Evolutionary conservation across 768 basidiomycete species (phyloP), one percentile per base, ranked within the genome.

Genomic region (Boletus eberwhitei): DNA sequence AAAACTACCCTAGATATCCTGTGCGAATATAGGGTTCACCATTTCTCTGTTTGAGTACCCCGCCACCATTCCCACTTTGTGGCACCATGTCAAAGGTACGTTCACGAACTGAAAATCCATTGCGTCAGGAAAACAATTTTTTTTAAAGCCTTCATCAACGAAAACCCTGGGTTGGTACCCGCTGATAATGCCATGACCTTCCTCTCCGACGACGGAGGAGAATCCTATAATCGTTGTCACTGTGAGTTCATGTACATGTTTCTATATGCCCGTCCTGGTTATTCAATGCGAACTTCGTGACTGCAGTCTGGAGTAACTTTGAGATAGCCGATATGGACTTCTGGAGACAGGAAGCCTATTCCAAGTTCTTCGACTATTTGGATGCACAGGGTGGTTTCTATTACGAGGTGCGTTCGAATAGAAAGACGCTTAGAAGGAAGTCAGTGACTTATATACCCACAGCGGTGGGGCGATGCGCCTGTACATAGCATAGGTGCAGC

Each of bases 251-350:
- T 36, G 35, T 40, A 39, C 42, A 29, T 21, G 12, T 37, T n/a
- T 5, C 26, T 38, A 8, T 21, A 13, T 31, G 24, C 13, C 16
- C n/a, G 21, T 36, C 35, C 16, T 37, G 19, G 36, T 49, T 9
- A 31, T 41, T 54, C 48, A 43, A 26, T 13, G 12, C 3, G 7
- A 38, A 39, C 48, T 9, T 22, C 70, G 62, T 71, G 70, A 71
- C 65, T 74, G 74, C 57, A 83, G 82, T 83, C 71, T 83, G 83
- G 82, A 79, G 76, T 53, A 84, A 85, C 58, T 93, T 93, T 58
- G 90, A 90, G 72, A 96, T 98, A 55, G 93, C 83, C 4, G 84
- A 87, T 64, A 83, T 97, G 77, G 85, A 91, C 59, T 90, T 96
- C 67, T 96, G 92, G 90, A 76, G 93, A 53, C 77, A 80, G 1